Conservation (phyloP, 768 basidiomycete species). For the Mrakia frigida region DNA sequence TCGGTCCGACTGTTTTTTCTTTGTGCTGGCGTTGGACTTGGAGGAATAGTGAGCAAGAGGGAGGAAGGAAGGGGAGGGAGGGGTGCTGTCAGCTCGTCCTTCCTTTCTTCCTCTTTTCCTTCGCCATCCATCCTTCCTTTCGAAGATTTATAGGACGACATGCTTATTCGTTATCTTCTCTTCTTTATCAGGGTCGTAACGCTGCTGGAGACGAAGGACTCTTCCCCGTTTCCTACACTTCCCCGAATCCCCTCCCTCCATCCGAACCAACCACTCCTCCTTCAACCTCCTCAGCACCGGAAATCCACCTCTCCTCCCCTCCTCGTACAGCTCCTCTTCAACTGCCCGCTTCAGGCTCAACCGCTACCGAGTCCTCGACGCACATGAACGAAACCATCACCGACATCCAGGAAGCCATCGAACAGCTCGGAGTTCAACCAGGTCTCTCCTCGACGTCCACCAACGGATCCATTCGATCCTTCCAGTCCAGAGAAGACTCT, state of each 20-base stretch:
- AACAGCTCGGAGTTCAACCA: constrained; percentile 59
- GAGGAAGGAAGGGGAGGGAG: not conserved
- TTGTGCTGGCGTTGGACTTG: too few species aligned
- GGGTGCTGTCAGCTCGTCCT: not conserved
- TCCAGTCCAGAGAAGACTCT: constrained; percentile 53
- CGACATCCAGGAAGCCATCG: constrained; percentile 84
- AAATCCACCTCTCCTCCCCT: constrained; percentile 13
- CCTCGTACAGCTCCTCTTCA: not conserved
- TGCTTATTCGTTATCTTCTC: not conserved
- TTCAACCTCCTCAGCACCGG: constrained; percentile 2
- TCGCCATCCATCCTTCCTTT: too few species aligned
- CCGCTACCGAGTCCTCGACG: constrained; percentile 1
- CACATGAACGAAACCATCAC: constrained; percentile 84
- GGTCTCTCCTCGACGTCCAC: constrained; percentile 39
- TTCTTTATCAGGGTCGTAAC: constrained; percentile 67
- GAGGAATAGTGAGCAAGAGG: too few species aligned
- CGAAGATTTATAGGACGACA: not conserved
- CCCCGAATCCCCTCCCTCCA: constrained; percentile 44
- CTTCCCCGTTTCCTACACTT: constrained; percentile 85
- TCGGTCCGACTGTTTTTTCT: too few species aligned
- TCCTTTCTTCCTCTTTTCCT: not conserved
- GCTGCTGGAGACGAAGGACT: constrained; percentile 73
- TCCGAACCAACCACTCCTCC: constrained; percentile 30
- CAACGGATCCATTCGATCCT: constrained; percentile 55
- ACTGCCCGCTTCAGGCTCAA: not conserved